Evolutionary conservation across 2,329 filamentous ascomycete genomes (phyloP).

Genomic region (Xylariaceae sp.): DNA sequence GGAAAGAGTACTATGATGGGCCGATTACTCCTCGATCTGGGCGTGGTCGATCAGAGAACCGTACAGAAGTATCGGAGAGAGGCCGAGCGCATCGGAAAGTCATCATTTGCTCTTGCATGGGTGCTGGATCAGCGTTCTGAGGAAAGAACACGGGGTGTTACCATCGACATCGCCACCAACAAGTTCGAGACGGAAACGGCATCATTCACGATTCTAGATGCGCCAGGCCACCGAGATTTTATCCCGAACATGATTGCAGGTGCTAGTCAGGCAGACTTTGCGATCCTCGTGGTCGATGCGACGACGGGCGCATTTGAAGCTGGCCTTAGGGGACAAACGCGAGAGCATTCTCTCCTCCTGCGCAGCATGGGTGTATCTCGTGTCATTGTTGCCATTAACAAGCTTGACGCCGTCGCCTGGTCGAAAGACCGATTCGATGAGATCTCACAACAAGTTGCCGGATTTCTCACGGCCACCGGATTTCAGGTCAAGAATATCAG

Average conservation of each 20-base stretch:
- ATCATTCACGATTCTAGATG: constrained; percentile 88
- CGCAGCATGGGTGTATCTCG: constrained; percentile 86
- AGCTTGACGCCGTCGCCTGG: constrained; percentile 86
- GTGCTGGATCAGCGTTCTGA: constrained; percentile 89
- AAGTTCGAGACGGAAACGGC: constrained; percentile 86
- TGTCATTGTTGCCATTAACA: constrained; percentile 89
- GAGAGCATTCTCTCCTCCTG: constrained; percentile 84
- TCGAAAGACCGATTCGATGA: constrained; percentile 75
- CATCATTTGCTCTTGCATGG: constrained; percentile 95
- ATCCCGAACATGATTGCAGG: constrained; percentile 99
- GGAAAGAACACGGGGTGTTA: constrained; percentile 84
- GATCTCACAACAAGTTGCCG: constrained; percentile 74
- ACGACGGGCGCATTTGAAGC: constrained; percentile 89
- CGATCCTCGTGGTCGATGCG: constrained; percentile 88
- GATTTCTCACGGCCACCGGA: constrained; percentile 75
- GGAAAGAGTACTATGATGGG: constrained; percentile 98
- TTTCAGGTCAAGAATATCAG: constrained; percentile 77
- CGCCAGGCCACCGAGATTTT: constrained; percentile 90
- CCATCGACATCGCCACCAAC: constrained; percentile 93
- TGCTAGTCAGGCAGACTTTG: constrained; percentile 92
- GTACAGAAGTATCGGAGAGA: constrained; percentile 84
- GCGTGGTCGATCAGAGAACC: constrained; percentile 80
- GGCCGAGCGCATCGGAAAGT: constrained; percentile 86
- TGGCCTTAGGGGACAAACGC: constrained; percentile 86
- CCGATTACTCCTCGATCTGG: constrained; percentile 80